These are phyloP conservation scores for Auricularia sp. DNA, from an alignment of 768 basidiomycete genomes.

Conservation along the genomic window DNA sequence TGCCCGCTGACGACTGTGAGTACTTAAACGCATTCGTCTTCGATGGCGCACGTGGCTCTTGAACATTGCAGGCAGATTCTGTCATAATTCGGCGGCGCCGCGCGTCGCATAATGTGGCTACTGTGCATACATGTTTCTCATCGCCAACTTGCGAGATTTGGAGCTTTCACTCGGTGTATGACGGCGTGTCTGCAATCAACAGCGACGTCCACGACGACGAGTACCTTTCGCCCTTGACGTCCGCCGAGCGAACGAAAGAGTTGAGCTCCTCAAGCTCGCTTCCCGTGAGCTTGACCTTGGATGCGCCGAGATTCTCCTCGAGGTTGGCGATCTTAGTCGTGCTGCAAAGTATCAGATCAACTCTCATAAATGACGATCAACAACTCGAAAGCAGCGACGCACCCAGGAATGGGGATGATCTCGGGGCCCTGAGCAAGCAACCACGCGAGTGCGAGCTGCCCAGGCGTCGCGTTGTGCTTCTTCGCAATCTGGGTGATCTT, in stretches of 20 bases:
- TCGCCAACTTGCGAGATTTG: too few relatives aligned
- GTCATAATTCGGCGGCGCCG: too few relatives aligned
- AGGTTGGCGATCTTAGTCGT: constrained; percentile 10
- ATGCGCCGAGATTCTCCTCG: constrained; percentile 20
- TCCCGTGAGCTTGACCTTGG: constrained; percentile 15
- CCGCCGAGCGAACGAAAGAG: constrained; percentile 8
- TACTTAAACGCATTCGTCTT: too few relatives aligned
- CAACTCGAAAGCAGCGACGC: background rate
- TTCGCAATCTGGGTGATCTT: constrained; percentile 23
- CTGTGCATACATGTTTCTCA: too few relatives aligned
- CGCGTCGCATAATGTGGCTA: too few relatives aligned
- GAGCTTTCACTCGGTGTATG: too few relatives aligned
- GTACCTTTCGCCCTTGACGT: constrained; percentile 13
- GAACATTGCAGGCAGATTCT: too few relatives aligned
- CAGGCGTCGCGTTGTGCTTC: constrained; percentile 21
- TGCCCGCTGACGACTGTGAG: too few relatives aligned
- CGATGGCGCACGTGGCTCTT: too few relatives aligned
- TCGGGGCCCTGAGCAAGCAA: constrained; percentile 19
- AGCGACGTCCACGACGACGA: constrained; percentile 2
- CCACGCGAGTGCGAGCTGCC: constrained; percentile 25
- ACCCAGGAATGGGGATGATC: constrained; percentile 22
- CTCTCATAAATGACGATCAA: background rate
- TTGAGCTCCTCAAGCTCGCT: constrained; percentile 21
- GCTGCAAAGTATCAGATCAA: constrained; percentile 1
- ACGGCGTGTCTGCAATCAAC: too few relatives aligned